A percentile compares a stretch with the other conserved stretches of the same genome.
These are phyloP conservation scores for Fusarium sp. DNA, from an alignment of 2,329 filamentous ascomycete species.

Conservation along the genomic window DNA sequence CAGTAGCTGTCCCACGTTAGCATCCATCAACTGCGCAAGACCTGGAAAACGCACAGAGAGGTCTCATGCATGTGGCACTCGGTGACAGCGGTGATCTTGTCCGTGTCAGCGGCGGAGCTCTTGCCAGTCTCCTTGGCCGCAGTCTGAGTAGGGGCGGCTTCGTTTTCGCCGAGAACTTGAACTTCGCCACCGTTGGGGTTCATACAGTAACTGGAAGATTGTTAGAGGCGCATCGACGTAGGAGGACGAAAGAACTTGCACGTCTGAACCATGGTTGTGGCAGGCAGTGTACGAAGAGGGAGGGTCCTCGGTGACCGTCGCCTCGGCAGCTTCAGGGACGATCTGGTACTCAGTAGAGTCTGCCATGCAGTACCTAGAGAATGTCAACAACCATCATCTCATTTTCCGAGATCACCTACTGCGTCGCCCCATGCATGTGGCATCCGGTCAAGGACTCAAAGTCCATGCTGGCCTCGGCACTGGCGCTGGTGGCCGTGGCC, in stretches of 20 bases:
- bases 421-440: conserved; percentile 35
- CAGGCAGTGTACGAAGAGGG: conserved; percentile 43
- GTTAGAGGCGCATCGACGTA: neutral
- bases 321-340: conserved; percentile 15
- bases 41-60: conserved; percentile 48
- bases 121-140: conserved; percentile 27
- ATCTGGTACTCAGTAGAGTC: conserved; percentile 39
- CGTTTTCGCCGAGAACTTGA: conserved; percentile 33
- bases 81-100: conserved; percentile 52
- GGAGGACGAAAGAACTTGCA: neutral
- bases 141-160: conserved; percentile 10
- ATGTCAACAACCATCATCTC: neutral
- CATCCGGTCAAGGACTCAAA: conserved; percentile 40
- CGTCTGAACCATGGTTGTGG: conserved; percentile 38
- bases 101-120: neutral
- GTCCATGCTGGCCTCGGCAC: neutral
- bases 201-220: conserved; percentile 37
- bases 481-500: conserved; percentile 8
- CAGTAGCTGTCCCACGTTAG: conserved; percentile 52
- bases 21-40: fast-evolving
- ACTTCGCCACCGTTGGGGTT: conserved; percentile 42
- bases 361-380: conserved; percentile 36
- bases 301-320: conserved; percentile 30
- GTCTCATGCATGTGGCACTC: conserved; percentile 55
- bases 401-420: conserved; percentile 3